Percentiles rank a stretch among this genome's conserved stretches.
Conservation (phyloP, 2,329 filamentous ascomycete genomes). For the Cladophialophora yegresii region DNA sequence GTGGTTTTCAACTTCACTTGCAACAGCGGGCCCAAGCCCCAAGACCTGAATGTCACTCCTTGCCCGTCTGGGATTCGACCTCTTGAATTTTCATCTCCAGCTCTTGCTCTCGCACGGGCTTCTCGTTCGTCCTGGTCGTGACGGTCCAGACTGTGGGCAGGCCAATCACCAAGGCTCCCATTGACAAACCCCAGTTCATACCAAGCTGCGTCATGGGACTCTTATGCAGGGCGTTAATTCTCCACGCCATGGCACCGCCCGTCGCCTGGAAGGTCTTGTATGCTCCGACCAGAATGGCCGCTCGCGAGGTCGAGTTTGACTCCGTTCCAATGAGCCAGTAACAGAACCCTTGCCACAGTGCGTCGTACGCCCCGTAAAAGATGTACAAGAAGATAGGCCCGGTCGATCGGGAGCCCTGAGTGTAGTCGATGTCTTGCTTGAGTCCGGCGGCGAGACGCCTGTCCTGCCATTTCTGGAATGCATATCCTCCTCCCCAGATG, state of each 20-base stretch:
- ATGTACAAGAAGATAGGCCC: slow-evolving; percentile 70
- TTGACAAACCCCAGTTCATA: slow-evolving; percentile 73
- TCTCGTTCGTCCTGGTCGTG: slow-evolving; percentile 28
- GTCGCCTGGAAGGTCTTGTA: slow-evolving; percentile 74
- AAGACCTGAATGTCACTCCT: slow-evolving; percentile 48
- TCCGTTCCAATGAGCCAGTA: slow-evolving; percentile 61
- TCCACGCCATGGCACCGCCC: slow-evolving; percentile 64
- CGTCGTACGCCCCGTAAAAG: slow-evolving; percentile 70
- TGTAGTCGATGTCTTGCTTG: slow-evolving; percentile 54
- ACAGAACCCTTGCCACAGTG: slow-evolving; percentile 65
- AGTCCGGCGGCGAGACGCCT: slow-evolving; percentile 43
- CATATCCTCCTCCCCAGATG: slow-evolving; percentile 65
- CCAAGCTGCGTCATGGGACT: slow-evolving; percentile 71
- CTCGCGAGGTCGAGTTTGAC: slow-evolving; percentile 47
- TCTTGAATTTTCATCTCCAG: slow-evolving; percentile 21
- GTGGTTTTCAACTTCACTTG: neutral
- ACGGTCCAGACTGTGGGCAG: slow-evolving; percentile 50
- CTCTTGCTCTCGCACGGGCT: slow-evolving; percentile 14
- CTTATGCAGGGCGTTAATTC: slow-evolving; percentile 43
- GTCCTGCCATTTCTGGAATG: slow-evolving; percentile 63
- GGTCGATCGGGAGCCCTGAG: slow-evolving; percentile 52
- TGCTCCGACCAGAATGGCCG: slow-evolving; percentile 51
- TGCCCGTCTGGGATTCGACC: slow-evolving; percentile 69
- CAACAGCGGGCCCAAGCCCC: neutral
- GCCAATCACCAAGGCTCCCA: slow-evolving; percentile 70